These are phyloP conservation scores for Sclerotinia minor DNA, from an alignment of 2,329 filamentous ascomycete species.

Conservation along the genomic window DNA sequence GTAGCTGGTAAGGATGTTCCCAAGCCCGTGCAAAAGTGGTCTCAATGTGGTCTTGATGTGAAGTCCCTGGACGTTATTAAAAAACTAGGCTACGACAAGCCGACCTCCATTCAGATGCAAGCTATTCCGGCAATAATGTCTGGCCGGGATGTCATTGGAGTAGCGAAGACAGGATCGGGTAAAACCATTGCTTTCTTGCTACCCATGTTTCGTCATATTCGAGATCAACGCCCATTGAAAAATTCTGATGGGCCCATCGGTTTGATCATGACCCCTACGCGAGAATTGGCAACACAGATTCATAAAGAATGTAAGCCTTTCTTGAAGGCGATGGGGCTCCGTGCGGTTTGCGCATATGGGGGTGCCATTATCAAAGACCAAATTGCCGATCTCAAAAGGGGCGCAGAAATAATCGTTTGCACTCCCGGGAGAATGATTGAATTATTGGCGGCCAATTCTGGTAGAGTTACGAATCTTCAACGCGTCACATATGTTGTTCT, in stretches of 20 bases:
- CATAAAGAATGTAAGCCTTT: constrained; percentile 94
- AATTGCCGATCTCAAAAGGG: constrained; percentile 93
- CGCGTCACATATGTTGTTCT: constrained; percentile 92
- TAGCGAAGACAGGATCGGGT: constrained; percentile 96
- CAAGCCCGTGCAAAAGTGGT: constrained; percentile 94
- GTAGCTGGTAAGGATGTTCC: constrained; percentile 85
- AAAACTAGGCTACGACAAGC: constrained; percentile 78
- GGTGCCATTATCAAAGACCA: constrained; percentile 96
- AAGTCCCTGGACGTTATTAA: constrained; percentile 85
- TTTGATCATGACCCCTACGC: constrained; percentile 89
- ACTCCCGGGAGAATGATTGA: constrained; percentile 96
- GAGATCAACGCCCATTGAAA: constrained; percentile 81
- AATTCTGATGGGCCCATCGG: constrained; percentile 84
- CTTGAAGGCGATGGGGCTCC: constrained; percentile 78
- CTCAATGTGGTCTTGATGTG: constrained; percentile 86
- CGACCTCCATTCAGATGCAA: constrained; percentile 93
- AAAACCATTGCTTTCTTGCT: constrained; percentile 95
- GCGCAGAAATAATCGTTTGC: constrained; percentile 91
- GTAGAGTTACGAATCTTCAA: constrained; percentile 87
- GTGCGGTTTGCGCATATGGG: constrained; percentile 89
- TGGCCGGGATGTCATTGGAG: constrained; percentile 89
- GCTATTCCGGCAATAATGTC: constrained; percentile 95
- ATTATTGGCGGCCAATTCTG: constrained; percentile 86
- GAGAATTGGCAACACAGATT: constrained; percentile 92
- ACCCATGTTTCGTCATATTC: constrained; percentile 97